Evolutionary conservation across 176 grass and related monocot species (phyloP), one percentile per base, ranked within the genome.

Genomic region (Aegilops speltoides): DNA sequence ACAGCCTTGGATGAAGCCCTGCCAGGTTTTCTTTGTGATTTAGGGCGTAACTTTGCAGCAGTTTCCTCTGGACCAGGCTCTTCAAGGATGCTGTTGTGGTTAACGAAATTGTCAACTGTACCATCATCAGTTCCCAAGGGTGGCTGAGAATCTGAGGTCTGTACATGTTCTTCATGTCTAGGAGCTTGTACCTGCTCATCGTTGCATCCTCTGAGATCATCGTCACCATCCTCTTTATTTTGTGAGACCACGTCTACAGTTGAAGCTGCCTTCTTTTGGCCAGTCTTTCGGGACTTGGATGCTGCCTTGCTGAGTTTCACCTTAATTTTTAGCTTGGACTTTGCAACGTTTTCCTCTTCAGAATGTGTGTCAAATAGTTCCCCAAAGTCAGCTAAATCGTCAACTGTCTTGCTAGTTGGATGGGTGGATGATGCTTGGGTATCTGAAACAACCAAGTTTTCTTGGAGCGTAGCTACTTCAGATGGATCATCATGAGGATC

Each of bases 381-480:
- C 43, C 32, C 84, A 78, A 86, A 83, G 16, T 90, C 84, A 64
- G 33, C 84, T 32, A 86, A 78, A 64, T 86, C 84, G 78, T 83
- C 89, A 79, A 87, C 54, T 64, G 54, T 64, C 56, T 66, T 73
- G 54, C 64, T 45, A 79, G 19, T 64, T 78, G 64, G 78, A 90
- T 14, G 20, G 24, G 41, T 31, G 20, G 54, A 46, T 20, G 73
- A 56, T 10, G 57, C 32, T 72, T 83, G 84, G 64, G 61, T 87
- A 73, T 87, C 79, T 73, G 79, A 65, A 73, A 65, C 40, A 59
- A 86, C 73, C 41, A 68, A 83, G 24, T 4, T 87, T 79, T 90
- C 79, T 25, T 90, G 32, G 40, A 33, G 65, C 57, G 32, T 41
- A 64, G 31, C 84, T 64, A 79, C 60, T 63, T 83, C 31, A 40